phyloP scores from a whole-genome alignment of 2,329 filamentous ascomycete genomes.

The Orbilia ellipsospora region DNA sequence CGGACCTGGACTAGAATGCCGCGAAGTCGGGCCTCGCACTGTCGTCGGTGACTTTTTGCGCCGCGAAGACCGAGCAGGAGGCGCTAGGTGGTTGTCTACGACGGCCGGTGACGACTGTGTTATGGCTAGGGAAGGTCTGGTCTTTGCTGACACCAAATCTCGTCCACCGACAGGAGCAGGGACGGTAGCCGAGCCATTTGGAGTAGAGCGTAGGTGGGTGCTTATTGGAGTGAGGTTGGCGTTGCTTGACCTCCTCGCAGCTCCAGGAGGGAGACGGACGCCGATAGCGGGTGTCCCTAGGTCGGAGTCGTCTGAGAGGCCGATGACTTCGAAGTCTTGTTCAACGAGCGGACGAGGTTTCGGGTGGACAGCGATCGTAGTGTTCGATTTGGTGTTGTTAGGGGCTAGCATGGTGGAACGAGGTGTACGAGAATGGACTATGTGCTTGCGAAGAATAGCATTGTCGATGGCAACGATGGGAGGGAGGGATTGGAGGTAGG shows the following conservation, averaged over 20 bases:
- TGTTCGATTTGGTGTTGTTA: slow-evolving; percentile 42
- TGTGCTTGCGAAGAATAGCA: slow-evolving; percentile 50
- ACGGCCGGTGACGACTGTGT: slow-evolving; percentile 45
- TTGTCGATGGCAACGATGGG: slow-evolving; percentile 25
- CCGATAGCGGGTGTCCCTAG: slow-evolving; percentile 1
- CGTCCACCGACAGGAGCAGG: slow-evolving; percentile 22
- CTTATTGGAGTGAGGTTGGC: slow-evolving; percentile 34
- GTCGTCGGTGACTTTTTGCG: slow-evolving; percentile 49
- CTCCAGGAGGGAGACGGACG: slow-evolving; percentile 48
- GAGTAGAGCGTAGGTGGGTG: slow-evolving; percentile 30
- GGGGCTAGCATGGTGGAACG: slow-evolving; percentile 36
- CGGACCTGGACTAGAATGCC: slow-evolving; percentile 49
- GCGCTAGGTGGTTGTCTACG: slow-evolving; percentile 41
- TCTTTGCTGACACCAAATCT: slow-evolving; percentile 43
- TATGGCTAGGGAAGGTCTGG: slow-evolving; percentile 27
- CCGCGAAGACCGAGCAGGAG: slow-evolving; percentile 36
- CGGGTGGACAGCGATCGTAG: slow-evolving; percentile 15
- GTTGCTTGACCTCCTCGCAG: slow-evolving; percentile 37
- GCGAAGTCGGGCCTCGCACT: slow-evolving; percentile 45
- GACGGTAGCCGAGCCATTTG: slow-evolving; percentile 31
- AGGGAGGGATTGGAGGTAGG: slow-evolving; percentile 38
- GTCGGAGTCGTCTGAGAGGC: slow-evolving; percentile 48
- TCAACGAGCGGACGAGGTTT: slow-evolving; percentile 54
- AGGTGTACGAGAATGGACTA: slow-evolving; percentile 38
- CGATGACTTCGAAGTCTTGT: slow-evolving; percentile 54